Percentiles rank a stretch among this genome's conserved stretches.
These are phyloP conservation scores for Trypanosomatidae sp. DNA, from an alignment of 208 protist genomes.

Conservation along the genomic window DNA sequence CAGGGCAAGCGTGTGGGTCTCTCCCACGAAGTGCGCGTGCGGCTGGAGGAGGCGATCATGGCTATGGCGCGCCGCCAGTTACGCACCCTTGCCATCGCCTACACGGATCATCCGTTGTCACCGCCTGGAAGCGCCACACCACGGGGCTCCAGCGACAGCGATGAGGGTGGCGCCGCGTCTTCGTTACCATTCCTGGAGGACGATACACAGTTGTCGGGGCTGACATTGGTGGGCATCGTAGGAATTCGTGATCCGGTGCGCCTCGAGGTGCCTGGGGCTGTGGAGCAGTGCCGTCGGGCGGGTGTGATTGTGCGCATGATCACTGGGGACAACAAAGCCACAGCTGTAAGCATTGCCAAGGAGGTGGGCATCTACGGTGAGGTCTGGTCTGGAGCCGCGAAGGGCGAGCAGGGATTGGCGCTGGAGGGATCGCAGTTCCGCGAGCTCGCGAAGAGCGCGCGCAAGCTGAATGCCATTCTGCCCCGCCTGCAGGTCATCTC, in stretches of 20 bases:
- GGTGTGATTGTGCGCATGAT: conserved; percentile 97
- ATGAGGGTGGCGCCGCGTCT: conserved; percentile 42
- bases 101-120: conserved; percentile 30
- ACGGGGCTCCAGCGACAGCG: not conserved
- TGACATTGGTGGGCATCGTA: conserved; percentile 74
- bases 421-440: conserved; percentile 93
- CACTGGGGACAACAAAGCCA: conserved; percentile 94
- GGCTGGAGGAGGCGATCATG: conserved; percentile 47
- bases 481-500: conserved; percentile 92
- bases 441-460: conserved; percentile 55
- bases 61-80: conserved; percentile 51
- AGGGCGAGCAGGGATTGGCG: conserved; percentile 36
- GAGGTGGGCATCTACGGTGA: conserved; percentile 31
- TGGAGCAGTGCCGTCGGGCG: conserved; percentile 87
- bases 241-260: conserved; percentile 95
- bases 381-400: conserved; percentile 21
- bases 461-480: conserved; percentile 50
- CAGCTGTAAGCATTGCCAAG: conserved; percentile 92
- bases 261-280: conserved; percentile 89
- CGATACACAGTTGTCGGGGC: conserved; percentile 9
- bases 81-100: conserved; percentile 79
- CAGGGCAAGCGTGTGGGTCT: conserved; percentile 37
- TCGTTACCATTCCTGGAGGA: conserved; percentile 43
- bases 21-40: conserved; percentile 29
- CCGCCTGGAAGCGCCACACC: not conserved